phyloP scores from a whole-genome alignment of 192 early-diverging fungal species.

The Mycoemilia scoparia region DNA sequence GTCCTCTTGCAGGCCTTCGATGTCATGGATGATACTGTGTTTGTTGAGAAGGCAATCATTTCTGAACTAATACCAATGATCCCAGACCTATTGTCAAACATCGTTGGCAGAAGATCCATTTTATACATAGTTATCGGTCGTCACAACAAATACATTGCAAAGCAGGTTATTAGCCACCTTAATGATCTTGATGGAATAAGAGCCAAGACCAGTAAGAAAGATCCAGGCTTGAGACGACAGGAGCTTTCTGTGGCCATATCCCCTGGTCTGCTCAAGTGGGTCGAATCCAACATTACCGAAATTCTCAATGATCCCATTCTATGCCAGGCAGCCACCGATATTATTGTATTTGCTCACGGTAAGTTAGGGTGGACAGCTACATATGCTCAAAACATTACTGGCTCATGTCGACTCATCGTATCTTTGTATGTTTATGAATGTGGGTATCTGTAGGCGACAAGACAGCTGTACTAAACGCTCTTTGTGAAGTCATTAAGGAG shows the following conservation, averaged over 20 bases:
- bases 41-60: slow-evolving; percentile 60
- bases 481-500: slow-evolving; percentile 3
- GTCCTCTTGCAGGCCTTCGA: slow-evolving; percentile 71
- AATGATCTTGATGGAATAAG: slow-evolving; percentile 47
- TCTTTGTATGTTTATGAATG: background rate
- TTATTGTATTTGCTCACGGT: slow-evolving; percentile 40
- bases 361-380: too few species aligned
- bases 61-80: slow-evolving; percentile 19
- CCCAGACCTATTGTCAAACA: slow-evolving; percentile 44
- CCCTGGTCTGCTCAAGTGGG: slow-evolving; percentile 37
- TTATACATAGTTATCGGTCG: slow-evolving; percentile 70
- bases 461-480: slow-evolving; percentile 5
- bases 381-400: background rate
- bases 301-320: slow-evolving; percentile 47
- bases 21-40: slow-evolving; percentile 82
- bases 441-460: background rate
- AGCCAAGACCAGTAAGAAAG: slow-evolving; percentile 73
- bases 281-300: slow-evolving; percentile 27
- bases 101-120: slow-evolving; percentile 60
- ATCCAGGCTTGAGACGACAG: slow-evolving; percentile 36
- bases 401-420: background rate
- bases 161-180: slow-evolving; percentile 49
- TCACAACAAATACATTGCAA: slow-evolving; percentile 49
- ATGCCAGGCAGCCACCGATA: slow-evolving; percentile 52
- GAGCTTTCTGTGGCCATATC: slow-evolving; percentile 53